Evolutionary conservation across 257 asterid species (phyloP), one percentile per base, ranked within the genome.

Genomic region (Lycium ferocissimum): DNA sequence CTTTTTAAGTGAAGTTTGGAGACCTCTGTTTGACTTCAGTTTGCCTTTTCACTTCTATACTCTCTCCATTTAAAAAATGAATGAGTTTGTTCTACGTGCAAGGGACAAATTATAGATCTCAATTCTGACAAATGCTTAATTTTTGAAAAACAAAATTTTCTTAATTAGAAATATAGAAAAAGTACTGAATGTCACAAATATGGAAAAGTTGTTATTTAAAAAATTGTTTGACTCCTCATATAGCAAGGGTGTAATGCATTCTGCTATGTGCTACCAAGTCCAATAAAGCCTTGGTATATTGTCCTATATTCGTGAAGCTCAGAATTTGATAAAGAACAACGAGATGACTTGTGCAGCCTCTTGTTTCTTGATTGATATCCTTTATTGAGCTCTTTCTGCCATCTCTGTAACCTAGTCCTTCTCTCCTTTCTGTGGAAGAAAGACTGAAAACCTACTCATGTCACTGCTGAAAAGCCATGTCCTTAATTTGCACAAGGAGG

Each of bases 281-380:
- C 78, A 69, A 69, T 38, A 69, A 67, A 67, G 47, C 47, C 78
- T 38, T 17, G 78, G 51, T 69, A 69, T 69, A 69, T 69, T 17
- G 78, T 7, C 66, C 35, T 61, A 3, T 61, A 61, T 61, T 61
- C 1, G 1, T 37, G 78, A 26, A 7, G 33, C 78, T 69, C 78
- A 38, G 1, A 7, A 37, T 69, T 69, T 69, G 53, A 37, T 69
- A 69, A 69, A 69, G 78, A 38, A 69, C 51, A 37, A 7, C 1
- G 3, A 17, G 53, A 26, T 26, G 33, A 69, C 53, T 69, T 69
- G 49, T 11, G 15, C 26, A 51, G 38, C 53, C 26, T 13, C 38
- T 26, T 17, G 12, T 51, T 51, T 51, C 57, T 51, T 51, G 57
- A 51, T 9, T 51, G 57, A 51, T 51, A 51, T 51, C 57, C 57